Percentiles rank a stretch among this genome's conserved stretches.
phyloP scores from a whole-genome alignment of 768 basidiomycete genomes.

The Lentinus brumalis region DNA sequence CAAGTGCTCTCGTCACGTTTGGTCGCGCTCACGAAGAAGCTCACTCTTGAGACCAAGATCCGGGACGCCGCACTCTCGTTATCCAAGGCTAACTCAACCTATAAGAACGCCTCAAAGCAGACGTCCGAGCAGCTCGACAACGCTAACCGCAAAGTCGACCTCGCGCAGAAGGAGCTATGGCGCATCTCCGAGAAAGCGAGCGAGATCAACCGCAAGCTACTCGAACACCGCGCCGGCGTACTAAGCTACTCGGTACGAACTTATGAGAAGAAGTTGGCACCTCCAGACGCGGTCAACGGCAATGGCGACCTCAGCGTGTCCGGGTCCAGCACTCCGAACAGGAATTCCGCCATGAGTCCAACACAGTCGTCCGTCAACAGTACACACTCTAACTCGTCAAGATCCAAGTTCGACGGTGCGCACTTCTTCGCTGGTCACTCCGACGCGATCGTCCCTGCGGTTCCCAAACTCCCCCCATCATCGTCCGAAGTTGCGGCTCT shows the following conservation, averaged over 20 bases:
- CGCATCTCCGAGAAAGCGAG: conserved; percentile 63
- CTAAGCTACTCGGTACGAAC: conserved; percentile 69
- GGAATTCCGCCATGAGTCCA: conserved; percentile 55
- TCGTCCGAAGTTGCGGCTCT: conserved; percentile 52
- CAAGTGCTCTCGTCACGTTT: conserved; percentile 67
- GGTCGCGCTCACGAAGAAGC: conserved; percentile 68
- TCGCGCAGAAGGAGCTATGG: conserved; percentile 71
- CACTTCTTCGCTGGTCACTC: conserved; percentile 86
- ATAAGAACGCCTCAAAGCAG: conserved; percentile 63
- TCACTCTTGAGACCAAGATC: conserved; percentile 82
- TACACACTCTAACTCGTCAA: conserved; percentile 45
- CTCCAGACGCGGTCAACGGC: conserved; percentile 15
- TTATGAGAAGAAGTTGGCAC: conserved; percentile 58
- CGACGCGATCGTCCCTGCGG: conserved; percentile 59
- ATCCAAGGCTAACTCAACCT: conserved; percentile 60
- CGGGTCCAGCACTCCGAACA: conserved; percentile 54
- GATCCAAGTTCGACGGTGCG: conserved; percentile 72
- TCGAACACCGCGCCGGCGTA: conserved; percentile 84
- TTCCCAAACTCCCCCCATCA: conserved; percentile 40
- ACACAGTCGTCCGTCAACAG: conserved; percentile 45
- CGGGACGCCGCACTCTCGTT: conserved; percentile 84
- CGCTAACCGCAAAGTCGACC: conserved; percentile 73
- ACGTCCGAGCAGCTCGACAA: conserved; percentile 70
- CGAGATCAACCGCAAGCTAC: conserved; percentile 62
- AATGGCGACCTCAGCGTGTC: conserved; percentile 46